Evolutionary conservation across 352 stramenopile genomes (phyloP), one percentile per base, ranked within the genome.

Genomic region (Globisporangium takayamanum): DNA sequence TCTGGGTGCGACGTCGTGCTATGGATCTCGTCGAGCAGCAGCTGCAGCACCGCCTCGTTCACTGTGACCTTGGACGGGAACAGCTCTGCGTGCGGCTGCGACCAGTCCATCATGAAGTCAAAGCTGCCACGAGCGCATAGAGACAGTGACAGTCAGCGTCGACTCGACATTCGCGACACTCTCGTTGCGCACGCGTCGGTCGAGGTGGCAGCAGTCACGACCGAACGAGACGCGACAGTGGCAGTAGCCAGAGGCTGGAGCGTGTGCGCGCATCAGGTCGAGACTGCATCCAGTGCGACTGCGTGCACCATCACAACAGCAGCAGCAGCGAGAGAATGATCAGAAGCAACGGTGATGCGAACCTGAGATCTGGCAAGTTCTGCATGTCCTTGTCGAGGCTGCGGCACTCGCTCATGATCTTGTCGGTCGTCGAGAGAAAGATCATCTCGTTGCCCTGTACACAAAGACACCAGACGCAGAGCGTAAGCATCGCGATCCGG

Each of bases 81-180:
- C 16, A 89, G 59, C 45, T 88, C 74, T 5, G 63, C 73, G 20
- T 59, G 46, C 10, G 65, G 59, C 5, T 63, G 63, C 18, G 70
- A 85, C 78, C 79, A 89, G 54, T 81, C 76, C 41, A 72, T 63
- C 36, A 89, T 70, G 49, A 92, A 70, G 51, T 92, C 79, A 53
- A 92, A 88, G 55, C 81, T 89, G 61, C 11, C 59, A 16, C 10
- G 7, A 3, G 42, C 18, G 41, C 39, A 53, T 16, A 62, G 26
- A 57, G 18, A 62, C 15, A 55, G 15, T 58, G 16, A 64, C 46
- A 41, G 51, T 58, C 30, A 69, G 36, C 45, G 30, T 10, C 41
- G 18, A 18, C 5, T 14, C 15, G 41, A 46, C 41, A 6, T 46
- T 18, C 41, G 15, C 41, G 18, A 5, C 14, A 7, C 41, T 20